A percentile compares a stretch with the other conserved stretches of the same genome.
Conservation (phyloP, 306 rosid species). For the Ammopiptanthus mongolicus region DNA sequence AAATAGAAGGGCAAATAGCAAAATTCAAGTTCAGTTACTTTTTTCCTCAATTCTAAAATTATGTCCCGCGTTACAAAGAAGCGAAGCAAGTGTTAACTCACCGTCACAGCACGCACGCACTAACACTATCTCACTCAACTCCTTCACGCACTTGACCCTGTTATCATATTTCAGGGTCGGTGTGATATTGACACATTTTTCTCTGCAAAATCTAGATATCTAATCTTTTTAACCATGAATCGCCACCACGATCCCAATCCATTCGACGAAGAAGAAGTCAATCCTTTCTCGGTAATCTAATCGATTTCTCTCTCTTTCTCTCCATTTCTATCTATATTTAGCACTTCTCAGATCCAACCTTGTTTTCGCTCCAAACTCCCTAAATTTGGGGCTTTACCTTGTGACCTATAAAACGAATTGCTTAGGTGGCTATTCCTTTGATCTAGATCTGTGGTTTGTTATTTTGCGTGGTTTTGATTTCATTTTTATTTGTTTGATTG, state of each 20-base stretch:
- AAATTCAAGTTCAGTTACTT: slow-evolving; percentile 11
- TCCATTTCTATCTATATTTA: slow-evolving; percentile 1
- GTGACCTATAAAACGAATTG: not conserved
- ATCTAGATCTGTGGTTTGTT: slow-evolving; percentile 43
- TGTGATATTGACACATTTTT: slow-evolving; percentile 4
- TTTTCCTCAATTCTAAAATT: not conserved
- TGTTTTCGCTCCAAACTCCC: slow-evolving; percentile 1
- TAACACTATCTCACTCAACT: not conserved
- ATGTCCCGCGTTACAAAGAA: slow-evolving; percentile 52
- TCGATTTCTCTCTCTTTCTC: not conserved
- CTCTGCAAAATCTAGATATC: slow-evolving; percentile 31
- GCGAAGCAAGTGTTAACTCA: slow-evolving; percentile 15
- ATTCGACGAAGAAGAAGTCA: slow-evolving; percentile 85
- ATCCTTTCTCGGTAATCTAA: slow-evolving; percentile 82
- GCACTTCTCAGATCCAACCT: slow-evolving; percentile 37
- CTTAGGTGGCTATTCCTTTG: not conserved
- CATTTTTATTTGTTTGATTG: not conserved
- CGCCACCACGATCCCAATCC: slow-evolving; percentile 93
- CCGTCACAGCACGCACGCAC: slow-evolving; percentile 11
- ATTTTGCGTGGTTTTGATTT: not conserved
- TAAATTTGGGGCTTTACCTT: not conserved
- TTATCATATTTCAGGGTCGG: not conserved
- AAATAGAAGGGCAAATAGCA: not conserved
- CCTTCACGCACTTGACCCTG: not conserved
- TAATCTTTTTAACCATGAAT: slow-evolving; percentile 55